Percentiles rank a stretch among this genome's conserved stretches.
These are phyloP conservation scores for Pyrenophora graminea DNA, from an alignment of 2,329 filamentous ascomycete genomes.

Conservation along the genomic window DNA sequence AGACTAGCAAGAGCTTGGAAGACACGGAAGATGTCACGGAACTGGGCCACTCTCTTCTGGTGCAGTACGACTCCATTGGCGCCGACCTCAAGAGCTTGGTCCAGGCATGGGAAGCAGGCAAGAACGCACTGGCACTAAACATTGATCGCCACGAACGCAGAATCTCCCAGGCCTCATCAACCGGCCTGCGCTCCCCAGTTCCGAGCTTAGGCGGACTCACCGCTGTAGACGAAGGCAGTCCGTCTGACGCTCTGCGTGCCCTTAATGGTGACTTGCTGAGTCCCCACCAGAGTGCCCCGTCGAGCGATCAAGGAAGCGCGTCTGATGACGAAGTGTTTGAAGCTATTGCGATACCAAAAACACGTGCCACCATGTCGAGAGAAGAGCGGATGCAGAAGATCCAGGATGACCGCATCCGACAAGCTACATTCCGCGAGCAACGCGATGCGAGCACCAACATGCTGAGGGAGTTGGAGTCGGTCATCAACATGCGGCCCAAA, in stretches of 20 bases:
- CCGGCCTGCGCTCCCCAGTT: conserved; percentile 54
- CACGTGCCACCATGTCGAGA: conserved; percentile 71
- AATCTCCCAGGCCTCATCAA: conserved; percentile 55
- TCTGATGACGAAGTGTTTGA: conserved; percentile 83
- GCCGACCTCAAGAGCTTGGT: conserved; percentile 70
- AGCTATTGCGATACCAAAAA: conserved; percentile 75
- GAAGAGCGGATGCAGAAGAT: conserved; percentile 88
- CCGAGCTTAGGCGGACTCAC: conserved; percentile 67
- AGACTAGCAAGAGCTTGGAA: conserved; percentile 79
- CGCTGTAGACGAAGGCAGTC: conserved; percentile 57
- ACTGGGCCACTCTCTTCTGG: conserved; percentile 76
- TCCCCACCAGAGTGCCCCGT: conserved; percentile 44
- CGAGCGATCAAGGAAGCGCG: conserved; percentile 57
- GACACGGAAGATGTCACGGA: conserved; percentile 70
- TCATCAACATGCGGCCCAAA: conserved; percentile 61
- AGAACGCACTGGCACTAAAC: conserved; percentile 77
- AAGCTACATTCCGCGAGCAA: conserved; percentile 72
- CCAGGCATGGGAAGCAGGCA: conserved; percentile 64
- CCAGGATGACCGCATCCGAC: conserved; percentile 80
- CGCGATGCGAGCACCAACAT: conserved; percentile 84
- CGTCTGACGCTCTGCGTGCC: conserved; percentile 73
- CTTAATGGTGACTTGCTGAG: conserved; percentile 72
- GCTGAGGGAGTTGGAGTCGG: conserved; percentile 88
- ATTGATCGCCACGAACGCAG: conserved; percentile 76
- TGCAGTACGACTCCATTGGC: conserved; percentile 94